Base-by-base conservation (phyloP, 805 yeast genomes). In the Saccharomyces paradoxus region DNA sequence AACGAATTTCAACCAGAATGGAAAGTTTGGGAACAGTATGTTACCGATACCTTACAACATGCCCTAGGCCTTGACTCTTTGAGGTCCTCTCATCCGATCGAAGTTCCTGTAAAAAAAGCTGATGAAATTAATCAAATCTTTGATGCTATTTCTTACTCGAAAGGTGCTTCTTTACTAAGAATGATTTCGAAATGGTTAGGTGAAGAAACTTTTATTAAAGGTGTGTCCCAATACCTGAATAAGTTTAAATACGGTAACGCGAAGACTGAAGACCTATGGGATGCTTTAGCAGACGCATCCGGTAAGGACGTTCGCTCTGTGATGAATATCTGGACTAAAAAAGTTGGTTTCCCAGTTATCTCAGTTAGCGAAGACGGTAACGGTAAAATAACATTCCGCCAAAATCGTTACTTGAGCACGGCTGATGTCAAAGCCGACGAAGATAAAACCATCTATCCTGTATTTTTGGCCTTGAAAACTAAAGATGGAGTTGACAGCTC, bases 11-110 rank as follows among this genome's bases (percentile, higher is more conserved):
- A 80, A 71, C 94, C 94, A 29, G 89, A 86, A 59, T 87, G 94
- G 92, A 84, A 85, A 65, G 92, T 87, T 41, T 87, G 89, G 88
- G 87, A 88, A 71, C 81, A 83, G 52, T 89, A 87, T 65, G 94
- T 89, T 41, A 78, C 87, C 17, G 91, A 83, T 63, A 79, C 85
- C 59, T 80, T 87, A 65, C 92, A 86, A 71, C 77, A 78, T 60
- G 95, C 95, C 29, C 77, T 89, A 64, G 71, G 78, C 8, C 77
- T 89, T 58, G 96, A 89, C 68, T 81, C 89, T 9, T 77, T 89
- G 58, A 83, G 95, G 69, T 82, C 89, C 4, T 86, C 94, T 28
- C 96, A 87, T 69, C 94, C 95, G 47, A 83, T 87, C 60, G 91
- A 87, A 70, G 92, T 87, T 41, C 90, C 92, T 17, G 88, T 88